phyloP scores from a whole-genome alignment of 768 basidiomycete genomes.

The Dentipellis sp. region DNA sequence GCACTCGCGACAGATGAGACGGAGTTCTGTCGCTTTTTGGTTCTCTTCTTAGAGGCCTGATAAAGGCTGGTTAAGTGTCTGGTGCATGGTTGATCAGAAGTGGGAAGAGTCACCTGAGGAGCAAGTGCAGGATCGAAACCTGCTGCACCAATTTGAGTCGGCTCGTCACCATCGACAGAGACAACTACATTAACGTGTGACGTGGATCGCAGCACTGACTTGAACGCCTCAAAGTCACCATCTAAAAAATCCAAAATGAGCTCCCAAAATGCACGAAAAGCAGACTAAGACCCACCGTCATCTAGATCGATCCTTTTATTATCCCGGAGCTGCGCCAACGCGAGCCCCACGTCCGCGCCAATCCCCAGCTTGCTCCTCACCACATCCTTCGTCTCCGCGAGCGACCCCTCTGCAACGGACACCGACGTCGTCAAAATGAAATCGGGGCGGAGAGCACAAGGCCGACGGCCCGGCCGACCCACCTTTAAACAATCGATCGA shows the following conservation, averaged over 20 bases:
- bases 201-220: constrained; percentile 30
- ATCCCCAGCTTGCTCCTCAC: constrained; percentile 58
- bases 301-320: constrained; percentile 57
- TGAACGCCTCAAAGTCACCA: constrained; percentile 74
- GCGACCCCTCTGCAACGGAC: constrained; percentile 41
- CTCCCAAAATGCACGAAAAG: not conserved
- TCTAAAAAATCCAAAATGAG: constrained; percentile 32
- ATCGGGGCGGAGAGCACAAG: not conserved
- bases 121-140: too few species aligned
- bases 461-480: not conserved
- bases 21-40: too few species aligned
- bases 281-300: constrained; percentile 44
- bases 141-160: not conserved
- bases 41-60: not conserved
- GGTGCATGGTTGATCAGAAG: too few species aligned
- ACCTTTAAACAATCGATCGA: constrained; percentile 49
- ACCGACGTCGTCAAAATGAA: constrained; percentile 4
- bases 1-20: not conserved
- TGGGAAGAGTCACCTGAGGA: too few species aligned
- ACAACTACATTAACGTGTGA: constrained; percentile 13
- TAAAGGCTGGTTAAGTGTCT: not conserved
- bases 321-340: constrained; percentile 44
- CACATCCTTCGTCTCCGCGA: constrained; percentile 46
- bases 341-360: constrained; percentile 23
- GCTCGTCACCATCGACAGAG: not conserved